Percentiles rank a stretch among this genome's conserved stretches.
phyloP scores from a whole-genome alignment of 1,284 basidiomycete species.

The Phellopilus nigrolimitatus region DNA sequence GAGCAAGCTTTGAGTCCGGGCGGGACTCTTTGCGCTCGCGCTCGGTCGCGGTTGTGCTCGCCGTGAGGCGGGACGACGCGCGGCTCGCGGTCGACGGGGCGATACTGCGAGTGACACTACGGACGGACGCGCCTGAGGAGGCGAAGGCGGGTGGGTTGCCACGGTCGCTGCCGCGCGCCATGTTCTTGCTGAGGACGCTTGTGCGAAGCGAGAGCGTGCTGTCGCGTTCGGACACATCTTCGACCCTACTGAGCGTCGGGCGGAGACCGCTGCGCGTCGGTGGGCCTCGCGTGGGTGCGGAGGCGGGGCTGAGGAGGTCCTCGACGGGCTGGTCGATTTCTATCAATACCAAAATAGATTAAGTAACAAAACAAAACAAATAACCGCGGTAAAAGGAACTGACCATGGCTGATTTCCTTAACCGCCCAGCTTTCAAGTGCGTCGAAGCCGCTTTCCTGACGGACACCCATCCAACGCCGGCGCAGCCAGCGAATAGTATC shows the following conservation, averaged over 20 bases:
- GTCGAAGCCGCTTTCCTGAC: constrained; percentile 78
- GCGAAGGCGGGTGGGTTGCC: constrained; percentile 16
- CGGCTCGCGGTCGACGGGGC: constrained; percentile 23
- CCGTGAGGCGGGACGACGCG: constrained; percentile 14
- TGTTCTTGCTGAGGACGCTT: constrained; percentile 49
- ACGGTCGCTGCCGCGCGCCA: constrained; percentile 30
- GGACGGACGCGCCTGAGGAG: constrained; percentile 12
- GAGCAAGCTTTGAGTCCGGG: constrained; percentile 68
- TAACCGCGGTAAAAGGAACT: constrained; percentile 28
- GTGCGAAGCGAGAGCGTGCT: constrained; percentile 54
- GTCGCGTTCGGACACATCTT: constrained; percentile 40
- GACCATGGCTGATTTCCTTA: constrained; percentile 83
- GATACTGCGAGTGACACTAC: constrained; percentile 16
- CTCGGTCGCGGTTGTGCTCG: constrained; percentile 21
- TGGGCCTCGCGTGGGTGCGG: constrained; percentile 24
- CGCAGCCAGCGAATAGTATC: constrained; percentile 57
- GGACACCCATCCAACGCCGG: constrained; percentile 73
- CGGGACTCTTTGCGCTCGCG: constrained; percentile 26
- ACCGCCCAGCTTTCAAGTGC: constrained; percentile 79
- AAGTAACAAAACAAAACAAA: constrained; percentile 11
- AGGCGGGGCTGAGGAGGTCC: constrained; percentile 48
- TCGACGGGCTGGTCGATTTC: constrained; percentile 76
- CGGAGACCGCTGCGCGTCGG: constrained; percentile 27
- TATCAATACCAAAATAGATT: constrained; percentile 30
- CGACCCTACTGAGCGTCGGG: constrained; percentile 25